Evolutionary conservation across 192 early-diverging fungal genomes (phyloP).

Genomic region (Funneliformis geosporum): DNA sequence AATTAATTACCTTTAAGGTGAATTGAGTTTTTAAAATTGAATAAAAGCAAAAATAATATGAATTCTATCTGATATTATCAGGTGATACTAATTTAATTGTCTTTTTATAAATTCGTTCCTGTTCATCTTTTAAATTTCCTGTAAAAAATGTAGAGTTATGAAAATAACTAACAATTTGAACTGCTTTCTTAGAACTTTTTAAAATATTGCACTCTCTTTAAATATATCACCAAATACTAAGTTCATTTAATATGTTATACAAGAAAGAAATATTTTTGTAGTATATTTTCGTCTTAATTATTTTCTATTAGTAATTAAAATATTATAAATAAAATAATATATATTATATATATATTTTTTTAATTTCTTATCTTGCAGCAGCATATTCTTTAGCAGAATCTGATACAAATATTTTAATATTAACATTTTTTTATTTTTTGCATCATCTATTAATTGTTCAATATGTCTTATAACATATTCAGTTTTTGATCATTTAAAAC

Average conservation of each 20-base stretch:
- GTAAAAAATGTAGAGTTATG: constrained; percentile 1
- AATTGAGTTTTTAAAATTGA: neutral
- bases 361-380: neutral
- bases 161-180: constrained; percentile 17
- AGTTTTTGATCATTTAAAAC: neutral
- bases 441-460: neutral
- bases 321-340: neutral
- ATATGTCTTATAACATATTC: constrained; percentile 5
- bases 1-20: neutral
- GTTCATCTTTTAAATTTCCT: neutral
- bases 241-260: constrained; percentile 4
- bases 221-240: constrained; percentile 19
- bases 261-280: constrained; percentile 9
- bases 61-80: neutral
- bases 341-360: neutral
- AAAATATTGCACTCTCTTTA: neutral
- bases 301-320: neutral
- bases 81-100: neutral
- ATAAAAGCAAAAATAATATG: constrained; percentile 1
- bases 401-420: constrained; percentile 10
- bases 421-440: neutral
- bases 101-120: neutral
- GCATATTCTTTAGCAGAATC: constrained; percentile 3
- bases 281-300: constrained; percentile 6
- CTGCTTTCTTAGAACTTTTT: constrained; percentile 11